A percentile compares a stretch with the other conserved stretches of the same genome.
Conservation (phyloP, 495 filamentous ascomycete genomes). For the Thozetella sp. region DNA sequence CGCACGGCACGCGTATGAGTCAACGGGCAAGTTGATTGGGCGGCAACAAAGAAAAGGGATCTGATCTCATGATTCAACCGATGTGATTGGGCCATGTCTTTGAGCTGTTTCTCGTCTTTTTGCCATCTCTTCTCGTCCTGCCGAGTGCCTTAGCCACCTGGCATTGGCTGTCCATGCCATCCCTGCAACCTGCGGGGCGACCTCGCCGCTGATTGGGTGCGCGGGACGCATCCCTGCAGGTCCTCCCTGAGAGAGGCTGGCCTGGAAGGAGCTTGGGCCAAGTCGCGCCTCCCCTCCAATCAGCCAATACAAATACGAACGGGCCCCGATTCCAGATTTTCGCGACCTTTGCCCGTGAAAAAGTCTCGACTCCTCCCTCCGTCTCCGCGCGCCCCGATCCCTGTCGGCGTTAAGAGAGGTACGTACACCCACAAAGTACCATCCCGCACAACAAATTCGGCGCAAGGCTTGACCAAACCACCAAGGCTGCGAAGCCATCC, state of each 20-base stretch:
- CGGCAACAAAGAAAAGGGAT: background rate
- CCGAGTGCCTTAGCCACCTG: background rate
- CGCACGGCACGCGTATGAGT: background rate
- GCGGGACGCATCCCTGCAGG: constrained; percentile 17
- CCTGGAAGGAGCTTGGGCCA: constrained; percentile 25
- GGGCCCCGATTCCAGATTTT: constrained; percentile 37
- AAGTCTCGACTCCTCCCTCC: constrained; percentile 15
- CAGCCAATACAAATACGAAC: constrained; percentile 40
- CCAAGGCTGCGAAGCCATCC: too few species aligned
- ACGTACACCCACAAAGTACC: background rate
- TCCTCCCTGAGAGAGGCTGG: constrained; percentile 20
- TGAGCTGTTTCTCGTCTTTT: background rate
- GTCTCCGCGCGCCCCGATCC: constrained; percentile 1
- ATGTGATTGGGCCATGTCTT: background rate
- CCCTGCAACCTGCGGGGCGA: background rate
- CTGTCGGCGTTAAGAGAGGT: background rate
- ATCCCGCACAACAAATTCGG: background rate
- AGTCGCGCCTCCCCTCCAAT: constrained; percentile 1
- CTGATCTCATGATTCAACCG: background rate
- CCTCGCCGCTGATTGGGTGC: background rate
- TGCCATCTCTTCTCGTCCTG: background rate
- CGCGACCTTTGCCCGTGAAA: constrained; percentile 27
- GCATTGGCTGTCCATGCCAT: background rate
- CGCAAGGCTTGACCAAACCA: too few species aligned
- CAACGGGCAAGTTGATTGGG: background rate